These are phyloP conservation scores for Daldinia sp. DNA, from an alignment of 2,329 filamentous ascomycete genomes.

Conservation along the genomic window DNA sequence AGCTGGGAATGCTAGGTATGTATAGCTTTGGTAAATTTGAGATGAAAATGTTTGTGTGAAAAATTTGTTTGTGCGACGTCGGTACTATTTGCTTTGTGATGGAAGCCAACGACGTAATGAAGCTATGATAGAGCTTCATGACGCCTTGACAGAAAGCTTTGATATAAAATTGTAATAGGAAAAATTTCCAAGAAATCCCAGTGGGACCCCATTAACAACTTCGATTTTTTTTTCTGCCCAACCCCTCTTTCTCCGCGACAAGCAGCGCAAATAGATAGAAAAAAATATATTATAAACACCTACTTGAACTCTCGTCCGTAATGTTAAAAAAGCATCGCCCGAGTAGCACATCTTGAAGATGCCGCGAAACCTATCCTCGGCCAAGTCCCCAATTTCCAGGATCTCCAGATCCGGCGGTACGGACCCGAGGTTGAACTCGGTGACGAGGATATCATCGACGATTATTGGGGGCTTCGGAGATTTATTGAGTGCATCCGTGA, in stretches of 20 bases:
- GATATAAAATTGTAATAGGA: slow-evolving; percentile 2
- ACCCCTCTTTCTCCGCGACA: slow-evolving; percentile 2
- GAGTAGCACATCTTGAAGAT: slow-evolving; percentile 99
- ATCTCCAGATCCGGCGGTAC: slow-evolving; percentile 96
- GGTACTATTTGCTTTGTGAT: slow-evolving; percentile 37
- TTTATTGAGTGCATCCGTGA: slow-evolving; percentile 96
- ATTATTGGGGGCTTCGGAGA: slow-evolving; percentile 98
- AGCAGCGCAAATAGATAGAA: neutral
- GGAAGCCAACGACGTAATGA: slow-evolving; percentile 15
- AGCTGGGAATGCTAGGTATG: neutral
- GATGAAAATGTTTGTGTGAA: slow-evolving; percentile 8
- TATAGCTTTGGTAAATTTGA: slow-evolving; percentile 5
- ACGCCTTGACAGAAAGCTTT: slow-evolving; percentile 13
- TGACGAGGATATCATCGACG: slow-evolving; percentile 98
- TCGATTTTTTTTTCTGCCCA: neutral
- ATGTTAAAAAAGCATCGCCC: slow-evolving; percentile 92
- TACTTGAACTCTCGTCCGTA: slow-evolving; percentile 94
- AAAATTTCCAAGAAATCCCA: slow-evolving; percentile 1
- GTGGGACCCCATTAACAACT: neutral
- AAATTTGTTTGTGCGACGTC: slow-evolving; percentile 6
- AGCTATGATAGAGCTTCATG: slow-evolving; percentile 1
- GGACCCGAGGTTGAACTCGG: slow-evolving; percentile 94
- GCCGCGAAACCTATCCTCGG: slow-evolving; percentile 94
- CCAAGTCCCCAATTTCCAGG: slow-evolving; percentile 94
- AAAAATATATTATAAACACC: slow-evolving; percentile 46